A percentile compares a stretch with the other conserved stretches of the same genome.
phyloP scores from a whole-genome alignment of 352 stramenopile species.

The Globisporangium echinulatum region DNA sequence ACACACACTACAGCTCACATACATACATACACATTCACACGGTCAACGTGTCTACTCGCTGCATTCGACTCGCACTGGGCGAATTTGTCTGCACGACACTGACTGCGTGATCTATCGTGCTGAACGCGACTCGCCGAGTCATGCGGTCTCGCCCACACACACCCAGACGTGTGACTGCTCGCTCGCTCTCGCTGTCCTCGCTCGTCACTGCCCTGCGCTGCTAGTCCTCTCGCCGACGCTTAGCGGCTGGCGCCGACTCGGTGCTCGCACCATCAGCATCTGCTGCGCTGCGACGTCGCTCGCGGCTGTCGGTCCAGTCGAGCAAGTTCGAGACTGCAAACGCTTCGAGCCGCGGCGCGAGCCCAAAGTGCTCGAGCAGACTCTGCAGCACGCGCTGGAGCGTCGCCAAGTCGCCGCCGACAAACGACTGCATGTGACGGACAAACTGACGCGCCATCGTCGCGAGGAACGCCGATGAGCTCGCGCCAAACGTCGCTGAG shows the following conservation, averaged over 20 bases:
- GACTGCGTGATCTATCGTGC: no score
- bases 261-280: neutral
- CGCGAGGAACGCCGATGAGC: constrained; percentile 38
- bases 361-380: constrained; percentile 31
- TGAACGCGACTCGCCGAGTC: no score
- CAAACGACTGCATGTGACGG: constrained; percentile 25
- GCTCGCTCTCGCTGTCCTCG: no score
- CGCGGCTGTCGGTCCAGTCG: constrained; percentile 20
- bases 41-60: no score
- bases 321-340: constrained; percentile 45
- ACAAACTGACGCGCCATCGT: constrained; percentile 54
- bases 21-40: no score
- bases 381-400: constrained; percentile 29
- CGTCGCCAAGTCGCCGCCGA: constrained; percentile 22
- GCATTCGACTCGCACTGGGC: no score
- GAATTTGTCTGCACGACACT: no score
- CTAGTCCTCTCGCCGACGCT: constrained; percentile 27
- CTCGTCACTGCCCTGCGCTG: neutral
- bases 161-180: no score
- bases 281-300: constrained; percentile 7
- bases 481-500: constrained; percentile 34
- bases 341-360: constrained; percentile 31
- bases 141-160: no score
- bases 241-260: constrained; percentile 11
- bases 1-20: no score